Base-by-base conservation (phyloP, 768 basidiomycete species). In the Mycena capillaripes region DNA sequence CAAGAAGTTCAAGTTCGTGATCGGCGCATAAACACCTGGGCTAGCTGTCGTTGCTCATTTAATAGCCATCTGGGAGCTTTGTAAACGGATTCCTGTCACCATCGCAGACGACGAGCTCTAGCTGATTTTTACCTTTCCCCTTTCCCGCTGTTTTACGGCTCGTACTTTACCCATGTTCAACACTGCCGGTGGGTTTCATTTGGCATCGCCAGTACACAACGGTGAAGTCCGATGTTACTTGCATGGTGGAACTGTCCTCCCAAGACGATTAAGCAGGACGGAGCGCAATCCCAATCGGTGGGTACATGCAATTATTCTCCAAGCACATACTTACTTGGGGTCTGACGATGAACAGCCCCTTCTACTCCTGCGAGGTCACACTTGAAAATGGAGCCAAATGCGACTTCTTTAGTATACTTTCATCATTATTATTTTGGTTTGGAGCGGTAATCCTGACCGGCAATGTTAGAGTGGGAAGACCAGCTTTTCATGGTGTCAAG, bases 381-480 rank as follows among this genome's bases (percentile, higher is more conserved):
- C 32, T 44, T 19, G 60, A 30, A n/a, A 40, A 56, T 29, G 62
- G 63, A 44, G 48, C 42, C 3, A 36, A 23, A 8, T 73, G 72
- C 21, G n/a, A 27, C 5, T 73, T 73, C 29, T 73, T 73, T 44
- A 73, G 72, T 73, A 42, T 0, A 63, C 27, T 16, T 34, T 7
- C 27, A 4, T n/a, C n/a, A n/a, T n/a, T 11, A 29, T n/a, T 25
- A 4, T 42, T 21, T 65, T 25, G 3, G 29, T 8, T 10, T 16
- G 23, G 12, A 1, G 2, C 36, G 21, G 19, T 1, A 34, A 3
- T 23, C 16, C 10, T 38, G 14, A 62, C 27, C 32, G 14, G 42
- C 17, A 52, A 64, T 25, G 2, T 4, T 27, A 75, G 73, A 75
- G 12, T 72, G 74, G 74, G 74, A 75, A 25, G 74, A 75, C 25